phyloP scores from a whole-genome alignment of 1,139 yeast species.

The Candida freyschussii region DNA sequence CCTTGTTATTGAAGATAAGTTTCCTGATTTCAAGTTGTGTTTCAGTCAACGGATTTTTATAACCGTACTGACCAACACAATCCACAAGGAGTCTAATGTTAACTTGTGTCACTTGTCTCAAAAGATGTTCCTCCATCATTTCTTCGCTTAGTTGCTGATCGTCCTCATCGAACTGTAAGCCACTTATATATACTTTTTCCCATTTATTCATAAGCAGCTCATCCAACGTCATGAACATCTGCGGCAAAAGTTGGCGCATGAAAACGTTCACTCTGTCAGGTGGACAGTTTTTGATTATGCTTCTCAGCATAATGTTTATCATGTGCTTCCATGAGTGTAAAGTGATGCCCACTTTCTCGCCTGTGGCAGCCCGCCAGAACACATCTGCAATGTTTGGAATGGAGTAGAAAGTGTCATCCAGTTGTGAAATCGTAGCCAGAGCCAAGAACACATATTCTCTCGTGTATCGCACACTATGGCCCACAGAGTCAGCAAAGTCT shows the following conservation, averaged over 20 bases:
- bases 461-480: conserved; percentile 91
- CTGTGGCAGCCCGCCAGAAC: conserved; percentile 83
- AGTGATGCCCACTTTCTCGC: conserved; percentile 81
- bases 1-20: conserved; percentile 59
- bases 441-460: conserved; percentile 93
- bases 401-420: conserved; percentile 85
- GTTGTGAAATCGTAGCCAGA: conserved; percentile 81
- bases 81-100: conserved; percentile 89
- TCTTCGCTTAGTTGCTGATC: conserved; percentile 91
- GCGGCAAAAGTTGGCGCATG: conserved; percentile 74
- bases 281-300: conserved; percentile 87
- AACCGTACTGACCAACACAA: conserved; percentile 64
- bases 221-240: conserved; percentile 68
- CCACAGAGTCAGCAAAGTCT: conserved; percentile 98
- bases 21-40: conserved; percentile 63
- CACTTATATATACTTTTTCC: conserved; percentile 65
- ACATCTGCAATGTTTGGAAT: conserved; percentile 74
- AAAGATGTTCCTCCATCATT: conserved; percentile 95
- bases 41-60: conserved; percentile 35
- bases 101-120: conserved; percentile 89
- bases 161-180: conserved; percentile 49
- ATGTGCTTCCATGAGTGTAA: conserved; percentile 97
- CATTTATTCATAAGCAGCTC: conserved; percentile 65
- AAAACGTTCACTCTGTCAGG: conserved; percentile 59
- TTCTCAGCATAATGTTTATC: conserved; percentile 83